Evolutionary conservation across 306 rosid genomes (phyloP).

Genomic region (Clitoria ternatea): DNA sequence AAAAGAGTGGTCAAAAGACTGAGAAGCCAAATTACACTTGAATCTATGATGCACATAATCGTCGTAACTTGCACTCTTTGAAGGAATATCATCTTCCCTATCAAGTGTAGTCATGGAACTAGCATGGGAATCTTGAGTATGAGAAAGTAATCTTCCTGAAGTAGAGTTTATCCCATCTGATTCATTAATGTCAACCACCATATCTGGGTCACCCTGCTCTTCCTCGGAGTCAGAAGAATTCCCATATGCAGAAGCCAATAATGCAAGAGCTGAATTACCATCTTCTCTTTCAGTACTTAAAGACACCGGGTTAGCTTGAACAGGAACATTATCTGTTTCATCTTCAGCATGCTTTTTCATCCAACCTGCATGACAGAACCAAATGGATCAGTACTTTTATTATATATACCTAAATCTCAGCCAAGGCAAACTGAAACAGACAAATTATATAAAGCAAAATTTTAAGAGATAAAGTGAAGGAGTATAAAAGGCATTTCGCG

Average conservation of each 20-base stretch:
- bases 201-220: constrained; percentile 49
- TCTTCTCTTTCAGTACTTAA: constrained; percentile 39
- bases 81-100: constrained; percentile 27
- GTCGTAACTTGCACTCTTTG: constrained; percentile 3
- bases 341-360: constrained; percentile 31
- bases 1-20: constrained; percentile 34
- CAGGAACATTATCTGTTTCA: constrained; percentile 41
- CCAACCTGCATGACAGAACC: constrained; percentile 44
- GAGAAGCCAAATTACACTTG: constrained; percentile 29
- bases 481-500: background rate
- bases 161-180: constrained; percentile 33
- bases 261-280: constrained; percentile 74
- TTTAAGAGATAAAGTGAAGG: background rate
- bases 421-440: constrained; percentile 7
- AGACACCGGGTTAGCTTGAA: constrained; percentile 38
- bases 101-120: constrained; percentile 24
- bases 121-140: constrained; percentile 32
- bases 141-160: constrained; percentile 47
- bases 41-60: constrained; percentile 31
- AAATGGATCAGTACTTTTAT: constrained; percentile 15
- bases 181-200: constrained; percentile 37
- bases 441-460: background rate
- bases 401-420: background rate
- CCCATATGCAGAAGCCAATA: constrained; percentile 85
- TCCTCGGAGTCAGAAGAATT: constrained; percentile 90